Evolutionary conservation across 352 stramenopile genomes (phyloP), one percentile per base, ranked within the genome.

Genomic region (Thraustochytrium sp.): DNA sequence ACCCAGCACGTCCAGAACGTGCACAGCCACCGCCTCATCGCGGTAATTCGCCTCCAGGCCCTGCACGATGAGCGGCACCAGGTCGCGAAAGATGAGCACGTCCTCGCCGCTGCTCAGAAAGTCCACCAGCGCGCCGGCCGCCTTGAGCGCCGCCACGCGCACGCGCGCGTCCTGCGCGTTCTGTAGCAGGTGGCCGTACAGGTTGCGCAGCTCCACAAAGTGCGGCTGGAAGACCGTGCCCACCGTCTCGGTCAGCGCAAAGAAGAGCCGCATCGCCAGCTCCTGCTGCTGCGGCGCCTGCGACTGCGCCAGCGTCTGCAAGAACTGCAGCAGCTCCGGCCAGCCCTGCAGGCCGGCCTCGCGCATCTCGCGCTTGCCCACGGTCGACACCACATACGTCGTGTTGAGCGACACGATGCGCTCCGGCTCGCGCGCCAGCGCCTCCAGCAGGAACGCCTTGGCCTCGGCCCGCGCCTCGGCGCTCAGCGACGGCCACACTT

Each of bases 171-270:
- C 53, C 18, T 63, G 34, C 16, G 68, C 31, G 42, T 68, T 80
- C 1, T 48, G 48, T 3, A 80, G 31, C 16, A 80, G 23, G 38
- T 26, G 34, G 34, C 48, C 34, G 51, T 80, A 80, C 37, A 80
- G 53, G 11, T 80, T 11, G 9, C 53, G 48, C n/a, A 80, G 68
- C 9, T 80, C 68, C 1, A 29, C 53, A 64, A 80, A 80, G 68
- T 80, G 53, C 5, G 68, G 68, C 68, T 80, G 48, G 49, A 80
- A 80, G 18, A 51, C 68, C 46, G 68, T 80, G 51, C 68, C 68
- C 0, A 80, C 68, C 8, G 68, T 80, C 16, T 80, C 68, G 8
- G 68, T 80, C 21, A 64, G 48, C 68, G 68, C 68, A 26, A 63
- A 80, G 51, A 80, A 80, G 34, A 80, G 51, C 21, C 48, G 53